Conservation (phyloP, 23 red algal species). For the Agarophyton chilense region DNA sequence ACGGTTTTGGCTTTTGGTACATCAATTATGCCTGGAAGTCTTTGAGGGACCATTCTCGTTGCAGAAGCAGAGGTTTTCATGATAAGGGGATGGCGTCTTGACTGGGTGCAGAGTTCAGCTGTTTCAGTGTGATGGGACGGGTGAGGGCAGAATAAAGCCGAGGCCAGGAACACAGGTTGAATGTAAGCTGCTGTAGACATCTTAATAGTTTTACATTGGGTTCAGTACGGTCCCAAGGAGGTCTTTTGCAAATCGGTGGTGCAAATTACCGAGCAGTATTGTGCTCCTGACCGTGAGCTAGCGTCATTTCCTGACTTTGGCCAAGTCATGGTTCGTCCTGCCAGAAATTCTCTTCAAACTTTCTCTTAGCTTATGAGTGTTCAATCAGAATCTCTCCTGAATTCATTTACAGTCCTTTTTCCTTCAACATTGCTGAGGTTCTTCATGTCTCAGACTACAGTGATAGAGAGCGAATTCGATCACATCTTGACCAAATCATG, state of each 20-base stretch:
- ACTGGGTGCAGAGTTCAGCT: too few relatives aligned
- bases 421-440: background rate
- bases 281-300: background rate
- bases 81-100: too few relatives aligned
- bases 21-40: too few relatives aligned
- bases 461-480: background rate
- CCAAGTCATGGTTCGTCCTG: background rate
- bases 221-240: background rate
- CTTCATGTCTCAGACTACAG: background rate
- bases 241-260: slow-evolving; percentile 8
- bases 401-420: slow-evolving; percentile 18
- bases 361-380: slow-evolving; percentile 27
- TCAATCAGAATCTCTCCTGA: slow-evolving; percentile 30
- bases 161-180: too few relatives aligned
- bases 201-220: too few relatives aligned
- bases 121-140: too few relatives aligned
- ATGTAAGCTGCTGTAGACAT: background rate
- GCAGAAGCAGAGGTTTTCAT: too few relatives aligned
- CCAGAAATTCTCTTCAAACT: background rate
- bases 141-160: too few relatives aligned
- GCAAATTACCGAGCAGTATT: slow-evolving; percentile 11
- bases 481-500: too few relatives aligned
- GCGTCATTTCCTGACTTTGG: background rate
- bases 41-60: too few relatives aligned
- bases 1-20: too few relatives aligned